These are phyloP conservation scores for Staphylotrichum tortipilum DNA, from an alignment of 495 filamentous ascomycete species.

Conservation along the genomic window DNA sequence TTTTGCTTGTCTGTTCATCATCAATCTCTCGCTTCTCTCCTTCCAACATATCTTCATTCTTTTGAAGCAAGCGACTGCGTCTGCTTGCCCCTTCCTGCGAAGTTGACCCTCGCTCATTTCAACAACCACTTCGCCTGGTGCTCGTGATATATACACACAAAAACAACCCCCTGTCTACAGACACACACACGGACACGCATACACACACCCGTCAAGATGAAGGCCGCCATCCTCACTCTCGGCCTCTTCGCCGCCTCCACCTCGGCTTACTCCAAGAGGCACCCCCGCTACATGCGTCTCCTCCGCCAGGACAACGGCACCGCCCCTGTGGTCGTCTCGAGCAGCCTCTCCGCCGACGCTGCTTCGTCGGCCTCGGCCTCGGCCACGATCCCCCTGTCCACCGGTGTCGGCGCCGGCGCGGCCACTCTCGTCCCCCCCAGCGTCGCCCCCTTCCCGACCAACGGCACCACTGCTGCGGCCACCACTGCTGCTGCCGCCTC, in stretches of 20 bases:
- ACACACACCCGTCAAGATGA: conserved; percentile 32
- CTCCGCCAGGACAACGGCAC: conserved; percentile 31
- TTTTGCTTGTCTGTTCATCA: conserved; percentile 28
- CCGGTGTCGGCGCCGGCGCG: conserved; percentile 6
- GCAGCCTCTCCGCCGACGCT: neutral
- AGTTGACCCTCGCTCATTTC: conserved; percentile 43
- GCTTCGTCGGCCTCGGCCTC: neutral
- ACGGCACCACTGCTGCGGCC: conserved; percentile 14
- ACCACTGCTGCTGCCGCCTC: too few species aligned
- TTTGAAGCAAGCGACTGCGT: conserved; percentile 35
- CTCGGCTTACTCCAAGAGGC: conserved; percentile 27
- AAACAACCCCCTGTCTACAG: conserved; percentile 4
- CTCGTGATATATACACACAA: conserved; percentile 6
- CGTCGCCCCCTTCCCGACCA: conserved; percentile 13
- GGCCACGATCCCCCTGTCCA: conserved; percentile 3
- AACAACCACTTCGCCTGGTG: conserved; percentile 13
- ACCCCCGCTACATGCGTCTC: conserved; percentile 33
- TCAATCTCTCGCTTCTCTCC: conserved; percentile 25
- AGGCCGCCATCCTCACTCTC: conserved; percentile 34
- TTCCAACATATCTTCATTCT: conserved; percentile 26
- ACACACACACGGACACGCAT: conserved; percentile 3
- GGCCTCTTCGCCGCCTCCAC: conserved; percentile 39
- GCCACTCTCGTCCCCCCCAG: conserved; percentile 12
- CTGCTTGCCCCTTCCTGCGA: conserved; percentile 29
- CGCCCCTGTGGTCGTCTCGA: neutral